These are phyloP conservation scores for Flaveria robusta DNA, from an alignment of 129 eudicot species.

Conservation along the genomic window DNA sequence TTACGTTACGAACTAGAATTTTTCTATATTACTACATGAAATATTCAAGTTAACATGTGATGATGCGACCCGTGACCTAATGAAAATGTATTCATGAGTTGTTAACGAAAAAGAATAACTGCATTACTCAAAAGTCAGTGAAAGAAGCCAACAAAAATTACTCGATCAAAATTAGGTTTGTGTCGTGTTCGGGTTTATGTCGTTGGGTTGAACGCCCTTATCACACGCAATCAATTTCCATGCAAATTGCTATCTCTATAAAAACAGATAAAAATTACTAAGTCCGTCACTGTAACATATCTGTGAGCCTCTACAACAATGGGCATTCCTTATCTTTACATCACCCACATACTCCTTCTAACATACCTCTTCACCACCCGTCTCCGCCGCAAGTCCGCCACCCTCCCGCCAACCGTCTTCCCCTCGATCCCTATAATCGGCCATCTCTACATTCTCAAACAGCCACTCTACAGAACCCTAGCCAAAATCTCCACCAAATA, in stretches of 20 bases:
- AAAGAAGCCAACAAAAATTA: too few species aligned
- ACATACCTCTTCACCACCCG: constrained; percentile 36
- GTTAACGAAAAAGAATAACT: too few species aligned
- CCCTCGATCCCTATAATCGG: constrained; percentile 51
- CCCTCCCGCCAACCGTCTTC: constrained; percentile 54
- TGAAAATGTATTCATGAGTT: too few species aligned
- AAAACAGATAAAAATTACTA: background rate
- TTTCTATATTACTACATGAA: too few species aligned
- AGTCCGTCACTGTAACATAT: background rate
- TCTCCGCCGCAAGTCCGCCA: constrained; percentile 31
- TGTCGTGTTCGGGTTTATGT: too few species aligned
- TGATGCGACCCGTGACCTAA: too few species aligned
- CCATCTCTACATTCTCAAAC: constrained; percentile 58
- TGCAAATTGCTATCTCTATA: background rate
- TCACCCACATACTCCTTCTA: constrained; percentile 18
- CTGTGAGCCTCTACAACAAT: background rate
- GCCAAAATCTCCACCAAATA: constrained; percentile 40
- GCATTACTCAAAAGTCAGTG: too few species aligned
- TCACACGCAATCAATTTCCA: too few species aligned
- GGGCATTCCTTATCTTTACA: constrained; percentile 30
- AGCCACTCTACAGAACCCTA: constrained; percentile 42
- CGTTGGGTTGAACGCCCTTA: too few species aligned
- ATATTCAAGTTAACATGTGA: too few species aligned
- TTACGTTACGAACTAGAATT: too few species aligned
- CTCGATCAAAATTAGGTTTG: too few species aligned